Conservation (phyloP, 805 yeast genomes). For the Kodamaea jinghongensis region DNA sequence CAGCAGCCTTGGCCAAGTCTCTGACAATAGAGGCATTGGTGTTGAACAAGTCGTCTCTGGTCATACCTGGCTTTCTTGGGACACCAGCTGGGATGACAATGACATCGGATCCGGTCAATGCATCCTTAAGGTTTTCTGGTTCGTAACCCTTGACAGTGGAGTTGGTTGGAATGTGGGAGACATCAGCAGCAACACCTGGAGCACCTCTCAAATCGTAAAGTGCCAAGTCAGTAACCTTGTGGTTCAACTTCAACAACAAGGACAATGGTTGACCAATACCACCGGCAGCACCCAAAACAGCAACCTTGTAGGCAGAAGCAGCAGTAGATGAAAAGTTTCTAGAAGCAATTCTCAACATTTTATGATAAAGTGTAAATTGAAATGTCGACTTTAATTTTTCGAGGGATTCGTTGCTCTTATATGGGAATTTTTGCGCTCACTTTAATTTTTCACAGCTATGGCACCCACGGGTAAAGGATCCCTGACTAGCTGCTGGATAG, state of each 20-base stretch:
- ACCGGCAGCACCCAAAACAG: slow-evolving; percentile 84
- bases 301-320: slow-evolving; percentile 63
- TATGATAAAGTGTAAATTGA: slow-evolving; percentile 10
- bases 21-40: slow-evolving; percentile 95
- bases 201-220: slow-evolving; percentile 89
- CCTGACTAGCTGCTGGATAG: no score
- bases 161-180: slow-evolving; percentile 91
- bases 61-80: slow-evolving; percentile 98
- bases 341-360: slow-evolving; percentile 56
- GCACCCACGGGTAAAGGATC: no score
- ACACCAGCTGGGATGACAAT: slow-evolving; percentile 97
- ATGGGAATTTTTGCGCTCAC: slow-evolving; percentile 3
- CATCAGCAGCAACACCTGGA: slow-evolving; percentile 95
- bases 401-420: slow-evolving; percentile 4
- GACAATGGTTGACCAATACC: slow-evolving; percentile 93
- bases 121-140: slow-evolving; percentile 71
- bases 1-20: slow-evolving; percentile 84
- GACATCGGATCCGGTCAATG: slow-evolving; percentile 77
- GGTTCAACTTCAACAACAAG: slow-evolving; percentile 80
- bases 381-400: slow-evolving; percentile 1
- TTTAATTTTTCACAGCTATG: no score
- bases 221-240: slow-evolving; percentile 80
- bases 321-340: slow-evolving; percentile 70
- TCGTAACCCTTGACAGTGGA: slow-evolving; percentile 85
- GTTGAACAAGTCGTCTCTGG: slow-evolving; percentile 94